Conservation (phyloP, 2,329 filamentous ascomycete species). For the Colletotrichum higginsianum region DNA sequence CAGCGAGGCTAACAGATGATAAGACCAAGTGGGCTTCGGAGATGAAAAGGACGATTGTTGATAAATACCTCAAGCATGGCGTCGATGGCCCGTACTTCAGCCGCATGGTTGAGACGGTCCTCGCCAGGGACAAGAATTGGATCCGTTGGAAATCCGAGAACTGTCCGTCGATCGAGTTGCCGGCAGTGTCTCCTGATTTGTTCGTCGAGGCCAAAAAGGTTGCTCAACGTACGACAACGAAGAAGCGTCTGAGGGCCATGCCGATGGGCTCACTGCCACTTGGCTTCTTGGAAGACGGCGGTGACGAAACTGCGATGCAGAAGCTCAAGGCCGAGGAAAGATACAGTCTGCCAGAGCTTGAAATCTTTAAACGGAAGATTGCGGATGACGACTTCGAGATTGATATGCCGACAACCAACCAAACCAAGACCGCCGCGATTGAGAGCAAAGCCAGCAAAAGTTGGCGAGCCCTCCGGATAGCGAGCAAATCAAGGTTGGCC, state of each 20-base stretch:
- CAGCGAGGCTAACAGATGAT: slow-evolving; percentile 31
- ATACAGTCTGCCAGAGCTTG: slow-evolving; percentile 78
- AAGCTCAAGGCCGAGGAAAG: slow-evolving; percentile 77
- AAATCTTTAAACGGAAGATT: slow-evolving; percentile 80
- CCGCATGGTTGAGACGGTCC: slow-evolving; percentile 95
- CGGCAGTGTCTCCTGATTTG: slow-evolving; percentile 77
- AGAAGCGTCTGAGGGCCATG: slow-evolving; percentile 77
- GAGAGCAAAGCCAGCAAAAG: slow-evolving; percentile 89
- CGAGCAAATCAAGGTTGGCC: slow-evolving; percentile 79
- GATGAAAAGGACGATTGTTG: slow-evolving; percentile 84
- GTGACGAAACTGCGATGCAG: slow-evolving; percentile 71
- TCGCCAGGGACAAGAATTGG: slow-evolving; percentile 98
- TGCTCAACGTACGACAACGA: slow-evolving; percentile 76
- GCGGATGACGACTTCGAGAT: slow-evolving; percentile 88
- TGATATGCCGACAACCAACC: slow-evolving; percentile 80
- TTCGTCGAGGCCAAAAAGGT: slow-evolving; percentile 79
- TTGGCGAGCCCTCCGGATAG: slow-evolving; percentile 90
- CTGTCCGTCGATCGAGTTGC: slow-evolving; percentile 87
- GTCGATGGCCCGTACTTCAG: slow-evolving; percentile 93
- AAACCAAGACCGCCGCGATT: slow-evolving; percentile 68
- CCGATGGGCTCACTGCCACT: slow-evolving; percentile 83
- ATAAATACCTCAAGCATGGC: slow-evolving; percentile 84
- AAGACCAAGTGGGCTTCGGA: slow-evolving; percentile 86
- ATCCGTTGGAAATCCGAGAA: slow-evolving; percentile 97
- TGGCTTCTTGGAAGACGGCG: slow-evolving; percentile 81